phyloP scores from a whole-genome alignment of 2,329 filamentous ascomycete species.

The Colletotrichum cereale region DNA sequence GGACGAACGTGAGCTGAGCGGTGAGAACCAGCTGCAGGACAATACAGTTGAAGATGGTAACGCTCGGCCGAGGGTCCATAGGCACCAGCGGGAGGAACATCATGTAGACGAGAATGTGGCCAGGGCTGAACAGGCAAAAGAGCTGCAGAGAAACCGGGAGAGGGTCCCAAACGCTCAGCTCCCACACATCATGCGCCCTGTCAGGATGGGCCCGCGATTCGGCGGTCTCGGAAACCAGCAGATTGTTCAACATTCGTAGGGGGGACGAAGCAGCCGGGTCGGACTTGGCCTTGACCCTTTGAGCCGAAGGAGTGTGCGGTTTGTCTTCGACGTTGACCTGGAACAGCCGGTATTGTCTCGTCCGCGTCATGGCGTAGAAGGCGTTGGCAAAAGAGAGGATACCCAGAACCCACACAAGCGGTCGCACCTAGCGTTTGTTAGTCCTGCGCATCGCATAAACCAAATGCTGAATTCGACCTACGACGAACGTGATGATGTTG shows the following conservation, averaged over 20 bases:
- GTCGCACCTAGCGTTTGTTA: conserved; percentile 66
- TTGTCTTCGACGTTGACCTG: conserved; percentile 83
- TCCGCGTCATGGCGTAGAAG: conserved; percentile 83
- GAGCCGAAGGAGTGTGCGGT: conserved; percentile 85
- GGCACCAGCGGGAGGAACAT: conserved; percentile 84
- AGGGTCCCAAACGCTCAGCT: conserved; percentile 93
- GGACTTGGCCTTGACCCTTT: conserved; percentile 88
- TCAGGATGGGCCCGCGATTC: conserved; percentile 88
- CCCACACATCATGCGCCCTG: conserved; percentile 89
- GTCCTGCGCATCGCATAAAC: conserved; percentile 17
- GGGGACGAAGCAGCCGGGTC: conserved; percentile 84
- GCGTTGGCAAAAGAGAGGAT: conserved; percentile 80
- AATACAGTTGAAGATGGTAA: conserved; percentile 88
- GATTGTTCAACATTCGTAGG: conserved; percentile 77
- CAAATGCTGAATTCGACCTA: conserved; percentile 51
- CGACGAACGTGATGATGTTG: conserved; percentile 73
- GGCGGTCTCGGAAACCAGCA: conserved; percentile 78
- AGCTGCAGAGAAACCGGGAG: conserved; percentile 84
- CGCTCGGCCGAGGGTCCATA: conserved; percentile 83
- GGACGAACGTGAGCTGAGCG: conserved; percentile 79
- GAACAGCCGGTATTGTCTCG: conserved; percentile 91
- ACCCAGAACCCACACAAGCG: conserved; percentile 78
- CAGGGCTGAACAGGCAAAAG: conserved; percentile 92
- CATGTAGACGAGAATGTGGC: conserved; percentile 91
- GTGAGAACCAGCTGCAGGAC: conserved; percentile 81